These are phyloP conservation scores for Stromatinia cepivora DNA, from an alignment of 2,329 filamentous ascomycete genomes.

Conservation along the genomic window DNA sequence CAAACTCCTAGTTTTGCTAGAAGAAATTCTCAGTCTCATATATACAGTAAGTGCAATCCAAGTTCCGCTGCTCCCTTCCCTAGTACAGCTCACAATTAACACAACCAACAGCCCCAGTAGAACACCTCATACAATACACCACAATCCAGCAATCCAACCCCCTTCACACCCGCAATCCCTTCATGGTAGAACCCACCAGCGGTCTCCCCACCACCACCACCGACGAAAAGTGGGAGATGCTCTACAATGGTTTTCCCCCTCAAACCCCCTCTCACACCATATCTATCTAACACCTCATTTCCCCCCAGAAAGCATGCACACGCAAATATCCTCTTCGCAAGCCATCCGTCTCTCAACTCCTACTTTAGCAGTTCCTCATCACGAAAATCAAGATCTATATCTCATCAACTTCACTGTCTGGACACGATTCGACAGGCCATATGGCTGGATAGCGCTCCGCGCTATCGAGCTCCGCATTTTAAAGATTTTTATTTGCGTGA, in stretches of 20 bases:
- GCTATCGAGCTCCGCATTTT: too few relatives aligned
- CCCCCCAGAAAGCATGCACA: conserved; percentile 17
- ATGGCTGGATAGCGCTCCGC: too few relatives aligned
- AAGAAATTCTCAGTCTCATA: not conserved
- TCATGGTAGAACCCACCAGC: conserved; percentile 8
- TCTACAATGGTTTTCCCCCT: conserved; percentile 6
- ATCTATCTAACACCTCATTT: not conserved
- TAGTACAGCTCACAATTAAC: not conserved
- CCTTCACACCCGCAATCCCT: conserved; percentile 2
- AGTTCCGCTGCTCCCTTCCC: not conserved
- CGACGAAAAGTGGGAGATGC: conserved; percentile 12
- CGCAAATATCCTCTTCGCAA: not conserved
- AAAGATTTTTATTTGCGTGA: too few relatives aligned
- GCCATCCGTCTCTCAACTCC: not conserved
- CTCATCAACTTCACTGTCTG: conserved; percentile 11
- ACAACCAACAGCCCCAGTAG: conserved; percentile 4
- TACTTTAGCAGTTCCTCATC: conserved; percentile 5
- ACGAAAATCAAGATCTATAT: not conserved
- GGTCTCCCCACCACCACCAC: not conserved
- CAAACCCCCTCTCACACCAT: too few relatives aligned
- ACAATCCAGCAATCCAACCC: not conserved
- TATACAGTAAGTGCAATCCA: conserved; percentile 2
- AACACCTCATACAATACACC: conserved; percentile 8
- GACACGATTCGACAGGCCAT: too few relatives aligned
- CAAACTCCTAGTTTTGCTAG: not conserved